Conservation (phyloP, 345 rosid genomes). For the Cardamine resedifolia region DNA sequence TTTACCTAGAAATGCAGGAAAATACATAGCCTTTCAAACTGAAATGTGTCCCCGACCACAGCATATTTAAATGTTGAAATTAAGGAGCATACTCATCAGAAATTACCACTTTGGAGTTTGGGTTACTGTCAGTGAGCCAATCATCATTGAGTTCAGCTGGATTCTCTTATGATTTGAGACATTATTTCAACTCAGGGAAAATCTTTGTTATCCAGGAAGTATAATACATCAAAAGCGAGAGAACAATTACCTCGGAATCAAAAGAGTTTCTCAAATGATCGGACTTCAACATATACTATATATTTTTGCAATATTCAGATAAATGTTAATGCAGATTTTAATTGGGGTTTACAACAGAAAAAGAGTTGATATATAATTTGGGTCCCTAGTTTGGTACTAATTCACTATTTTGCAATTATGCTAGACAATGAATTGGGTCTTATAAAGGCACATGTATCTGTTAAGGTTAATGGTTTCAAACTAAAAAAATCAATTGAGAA, state of each 20-base stretch:
- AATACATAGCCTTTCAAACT: conserved; percentile 85
- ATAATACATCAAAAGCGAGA: background rate
- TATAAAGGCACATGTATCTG: too few relatives aligned
- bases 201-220: background rate
- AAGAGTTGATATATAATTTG: too few relatives aligned
- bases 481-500: too few relatives aligned
- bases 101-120: conserved; percentile 57
- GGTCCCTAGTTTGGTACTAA: background rate
- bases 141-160: conserved; percentile 68
- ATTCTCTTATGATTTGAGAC: conserved; percentile 46
- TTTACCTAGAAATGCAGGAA: background rate
- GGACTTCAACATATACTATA: background rate
- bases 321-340: too few relatives aligned
- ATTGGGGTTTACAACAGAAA: too few relatives aligned
- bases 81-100: conserved; percentile 7
- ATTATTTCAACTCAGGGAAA: background rate
- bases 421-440: background rate
- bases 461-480: too few relatives aligned
- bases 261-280: background rate
- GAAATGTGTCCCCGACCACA: conserved; percentile 50
- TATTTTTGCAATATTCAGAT: background rate
- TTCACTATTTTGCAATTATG: background rate
- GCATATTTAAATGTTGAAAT: conserved; percentile 54
- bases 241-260: conserved; percentile 45
- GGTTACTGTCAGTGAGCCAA: conserved; percentile 77